Evolutionary conservation across 441 rosid genomes (phyloP), one percentile per base, ranked within the genome.

Genomic region (Croton laevigatus): DNA sequence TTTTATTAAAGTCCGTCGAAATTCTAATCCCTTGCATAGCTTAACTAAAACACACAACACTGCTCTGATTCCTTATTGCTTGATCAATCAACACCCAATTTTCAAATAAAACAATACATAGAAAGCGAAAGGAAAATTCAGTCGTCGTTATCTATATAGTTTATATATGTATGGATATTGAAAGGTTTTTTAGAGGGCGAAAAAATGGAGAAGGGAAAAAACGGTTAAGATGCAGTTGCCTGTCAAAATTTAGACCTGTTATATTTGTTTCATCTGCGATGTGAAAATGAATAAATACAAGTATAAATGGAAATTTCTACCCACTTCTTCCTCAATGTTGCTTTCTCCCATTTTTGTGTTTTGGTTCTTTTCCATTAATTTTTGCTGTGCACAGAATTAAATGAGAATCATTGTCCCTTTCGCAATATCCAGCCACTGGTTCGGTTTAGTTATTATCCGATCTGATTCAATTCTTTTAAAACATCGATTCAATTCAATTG

Each of bases 261-360:
- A 36, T 36, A 59, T 32, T 32, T 36, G 13, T 22, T 54, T 22
- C 22, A 8, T 54, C 4, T 54, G 32, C 32, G 16, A 20, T 59
- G 1, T 32, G 11, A 4, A 48, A 49, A 3, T 17, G 32, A 49
- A 10, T n/a, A 23, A 11, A 34, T 5, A 23, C 17, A n/a, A 16
- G 2, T 8, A 52, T 40, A 20, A 20, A 1, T 37, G 36, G 63
- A 69, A 45, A 65, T 11, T 68, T 61, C 75, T 48, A 79, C 66
- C 80, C 69, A 8, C 69, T 49, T 62, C 73, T 49, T 32, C 32
- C 32, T 44, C 38, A 23, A 8, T 9, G 44, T 40, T 40, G 44
- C 44, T 40, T 40, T 40, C 44, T 9, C 10, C 20, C 5, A 20
- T 27, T 16, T 55, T 11, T 6, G 49, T 20, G 3, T 19, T 16